phyloP scores from a whole-genome alignment of 441 rosid genomes.

The Gossypium trilobum region DNA sequence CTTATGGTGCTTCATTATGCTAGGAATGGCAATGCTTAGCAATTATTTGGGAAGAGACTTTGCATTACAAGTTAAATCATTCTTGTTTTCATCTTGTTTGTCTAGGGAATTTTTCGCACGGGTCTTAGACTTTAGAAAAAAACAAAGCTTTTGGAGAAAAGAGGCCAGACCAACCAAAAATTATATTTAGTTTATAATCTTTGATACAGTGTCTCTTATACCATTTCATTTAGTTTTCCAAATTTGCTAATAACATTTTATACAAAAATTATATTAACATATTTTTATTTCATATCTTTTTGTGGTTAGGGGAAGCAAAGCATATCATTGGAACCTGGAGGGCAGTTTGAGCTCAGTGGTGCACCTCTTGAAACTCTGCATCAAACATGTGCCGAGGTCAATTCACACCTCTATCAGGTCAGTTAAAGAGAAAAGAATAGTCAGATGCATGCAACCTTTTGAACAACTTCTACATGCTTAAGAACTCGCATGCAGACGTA shows the following conservation, averaged over 20 bases:
- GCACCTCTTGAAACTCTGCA: slow-evolving; percentile 98
- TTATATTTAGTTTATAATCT: too few species aligned
- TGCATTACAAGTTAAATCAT: neutral
- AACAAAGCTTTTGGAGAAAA: too few species aligned
- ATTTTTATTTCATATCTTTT: neutral
- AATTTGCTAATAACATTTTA: too few species aligned
- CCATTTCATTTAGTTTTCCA: too few species aligned
- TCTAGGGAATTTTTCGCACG: neutral
- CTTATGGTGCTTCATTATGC: slow-evolving; percentile 12
- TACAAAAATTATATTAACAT: too few species aligned
- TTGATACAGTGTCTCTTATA: too few species aligned
- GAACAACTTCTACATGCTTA: neutral
- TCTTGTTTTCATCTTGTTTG: neutral
- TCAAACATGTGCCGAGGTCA: slow-evolving; percentile 98
- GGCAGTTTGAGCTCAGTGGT: slow-evolving; percentile 97
- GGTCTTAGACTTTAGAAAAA: too few species aligned
- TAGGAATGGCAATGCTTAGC: slow-evolving; percentile 13
- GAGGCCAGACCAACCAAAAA: too few species aligned
- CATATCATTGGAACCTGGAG: slow-evolving; percentile 97
- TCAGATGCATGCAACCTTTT: neutral
- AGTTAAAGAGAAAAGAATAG: slow-evolving; percentile 2
- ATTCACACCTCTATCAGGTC: slow-evolving; percentile 98
- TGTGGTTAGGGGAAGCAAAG: slow-evolving; percentile 82
- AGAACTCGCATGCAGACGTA: neutral
- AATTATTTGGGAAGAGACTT: neutral